Conservation (phyloP, 2,329 filamentous ascomycete genomes). For the Claviceps pazoutovae region DNA sequence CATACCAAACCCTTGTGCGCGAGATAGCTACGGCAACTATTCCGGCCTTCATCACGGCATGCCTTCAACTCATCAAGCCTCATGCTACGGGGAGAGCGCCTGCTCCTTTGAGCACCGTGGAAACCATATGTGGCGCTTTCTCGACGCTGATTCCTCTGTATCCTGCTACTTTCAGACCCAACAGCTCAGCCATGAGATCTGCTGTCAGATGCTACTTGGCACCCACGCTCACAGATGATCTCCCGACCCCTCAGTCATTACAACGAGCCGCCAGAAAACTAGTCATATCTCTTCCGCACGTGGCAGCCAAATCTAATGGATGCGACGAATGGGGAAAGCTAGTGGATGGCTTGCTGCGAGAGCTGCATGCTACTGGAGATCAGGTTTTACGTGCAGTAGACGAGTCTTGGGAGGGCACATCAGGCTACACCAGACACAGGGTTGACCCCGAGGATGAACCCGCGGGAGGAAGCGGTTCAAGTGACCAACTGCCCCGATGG, state of each 20-base stretch:
- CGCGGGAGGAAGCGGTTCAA: conserved; percentile 28
- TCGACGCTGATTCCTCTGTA: conserved; percentile 62
- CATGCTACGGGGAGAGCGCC: conserved; percentile 17
- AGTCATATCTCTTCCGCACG: conserved; percentile 60
- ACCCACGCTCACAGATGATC: conserved; percentile 42
- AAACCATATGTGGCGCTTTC: conserved; percentile 59
- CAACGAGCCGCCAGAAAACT: conserved; percentile 47
- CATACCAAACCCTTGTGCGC: conserved; percentile 68
- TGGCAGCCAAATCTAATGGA: conserved; percentile 64
- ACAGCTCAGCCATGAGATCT: conserved; percentile 51
- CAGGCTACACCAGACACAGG: conserved; percentile 30
- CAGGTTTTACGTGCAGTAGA: conserved; percentile 63
- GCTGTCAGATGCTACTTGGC: conserved; percentile 48
- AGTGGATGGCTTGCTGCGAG: conserved; percentile 45
- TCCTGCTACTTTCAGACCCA: conserved; percentile 70
- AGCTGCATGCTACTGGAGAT: conserved; percentile 59
- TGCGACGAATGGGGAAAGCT: conserved; percentile 66
- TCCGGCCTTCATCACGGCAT: conserved; percentile 58
- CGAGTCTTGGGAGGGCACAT: conserved; percentile 66
- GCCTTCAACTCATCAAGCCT: conserved; percentile 49
- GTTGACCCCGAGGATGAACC: conserved; percentile 33
- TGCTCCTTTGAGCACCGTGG: conserved; percentile 37
- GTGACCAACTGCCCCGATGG: conserved; percentile 53
- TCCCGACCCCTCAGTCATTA: conserved; percentile 36
- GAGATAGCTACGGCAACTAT: conserved; percentile 80